These are phyloP conservation scores for Trebouxia sp. DNA, from an alignment of 139 green algal species.

Conservation along the genomic window DNA sequence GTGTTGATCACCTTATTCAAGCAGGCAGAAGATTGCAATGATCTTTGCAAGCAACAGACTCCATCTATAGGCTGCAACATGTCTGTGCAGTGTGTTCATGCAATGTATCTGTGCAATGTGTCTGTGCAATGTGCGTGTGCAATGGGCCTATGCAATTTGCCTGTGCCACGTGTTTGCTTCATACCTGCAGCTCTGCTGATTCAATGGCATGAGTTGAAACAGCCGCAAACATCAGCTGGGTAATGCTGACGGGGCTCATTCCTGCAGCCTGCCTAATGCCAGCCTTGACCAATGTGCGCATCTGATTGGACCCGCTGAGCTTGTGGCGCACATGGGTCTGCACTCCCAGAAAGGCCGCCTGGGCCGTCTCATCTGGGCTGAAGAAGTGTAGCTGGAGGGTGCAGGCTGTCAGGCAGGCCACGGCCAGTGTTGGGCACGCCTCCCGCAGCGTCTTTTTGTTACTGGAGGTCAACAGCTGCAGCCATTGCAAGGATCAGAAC, in stretches of 20 bases:
- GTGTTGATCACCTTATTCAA: too few relatives aligned
- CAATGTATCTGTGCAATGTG: too few relatives aligned
- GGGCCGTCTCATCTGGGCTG: background rate
- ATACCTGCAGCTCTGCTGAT: background rate
- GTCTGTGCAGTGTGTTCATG: too few relatives aligned
- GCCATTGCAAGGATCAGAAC: too few relatives aligned
- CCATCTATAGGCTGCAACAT: too few relatives aligned
- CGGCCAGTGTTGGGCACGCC: background rate
- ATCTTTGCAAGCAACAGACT: too few relatives aligned
- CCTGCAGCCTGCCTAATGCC: background rate
- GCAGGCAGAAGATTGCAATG: too few relatives aligned
- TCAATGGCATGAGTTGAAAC: background rate
- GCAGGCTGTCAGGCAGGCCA: background rate
- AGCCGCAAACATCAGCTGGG: constrained; percentile 3
- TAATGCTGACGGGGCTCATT: background rate
- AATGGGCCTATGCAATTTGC: too few relatives aligned
- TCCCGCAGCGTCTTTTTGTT: background rate
- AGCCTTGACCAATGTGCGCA: background rate
- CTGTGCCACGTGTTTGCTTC: too few relatives aligned
- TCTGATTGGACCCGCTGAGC: background rate
- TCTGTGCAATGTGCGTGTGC: too few relatives aligned
- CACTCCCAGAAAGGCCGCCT: background rate
- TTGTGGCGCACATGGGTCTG: constrained; percentile 4
- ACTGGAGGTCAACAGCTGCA: background rate
- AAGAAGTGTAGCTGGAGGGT: background rate